Conservation (phyloP, 2,329 filamentous ascomycete species). For the Didymella glomerata region DNA sequence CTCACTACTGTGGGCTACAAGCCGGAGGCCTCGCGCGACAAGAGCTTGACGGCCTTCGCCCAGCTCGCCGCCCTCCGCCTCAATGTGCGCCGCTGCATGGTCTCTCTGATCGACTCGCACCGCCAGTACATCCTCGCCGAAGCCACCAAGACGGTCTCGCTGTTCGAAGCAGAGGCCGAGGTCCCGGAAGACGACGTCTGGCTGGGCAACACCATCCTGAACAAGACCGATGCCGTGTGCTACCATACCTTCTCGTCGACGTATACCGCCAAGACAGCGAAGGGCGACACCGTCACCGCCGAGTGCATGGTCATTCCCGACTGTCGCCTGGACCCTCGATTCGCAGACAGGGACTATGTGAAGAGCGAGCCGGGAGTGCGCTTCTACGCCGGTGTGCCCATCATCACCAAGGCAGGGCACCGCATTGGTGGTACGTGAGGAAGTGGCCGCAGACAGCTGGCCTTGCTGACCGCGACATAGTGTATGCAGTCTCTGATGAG, state of each 20-base stretch:
- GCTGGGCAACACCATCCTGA: conserved; percentile 45
- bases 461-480: conserved; percentile 13
- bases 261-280: conserved; percentile 30
- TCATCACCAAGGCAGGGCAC: conserved; percentile 40
- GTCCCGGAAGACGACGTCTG: conserved; percentile 38
- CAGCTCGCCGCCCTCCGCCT: conserved; percentile 49
- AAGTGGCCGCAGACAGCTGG: neutral
- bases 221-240: conserved; percentile 41
- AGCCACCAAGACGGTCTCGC: conserved; percentile 48
- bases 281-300: conserved; percentile 30
- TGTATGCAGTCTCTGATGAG: conserved; percentile 45
- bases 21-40: conserved; percentile 37
- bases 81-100: conserved; percentile 45
- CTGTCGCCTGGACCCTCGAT: conserved; percentile 36
- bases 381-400: conserved; percentile 47
- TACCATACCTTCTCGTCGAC: conserved; percentile 40
- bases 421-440: conserved; percentile 35
- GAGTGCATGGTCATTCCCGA: conserved; percentile 41
- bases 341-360: conserved; percentile 39
- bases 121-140: conserved; percentile 52
- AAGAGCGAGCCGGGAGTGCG: conserved; percentile 39
- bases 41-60: conserved; percentile 47
- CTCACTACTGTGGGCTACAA: conserved; percentile 38
- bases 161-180: conserved; percentile 38
- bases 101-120: conserved; percentile 50